Percentiles rank a stretch among this genome's conserved stretches.
These are phyloP conservation scores for Strobilomyces dryophilus DNA, from an alignment of 768 basidiomycete species.

Conservation along the genomic window DNA sequence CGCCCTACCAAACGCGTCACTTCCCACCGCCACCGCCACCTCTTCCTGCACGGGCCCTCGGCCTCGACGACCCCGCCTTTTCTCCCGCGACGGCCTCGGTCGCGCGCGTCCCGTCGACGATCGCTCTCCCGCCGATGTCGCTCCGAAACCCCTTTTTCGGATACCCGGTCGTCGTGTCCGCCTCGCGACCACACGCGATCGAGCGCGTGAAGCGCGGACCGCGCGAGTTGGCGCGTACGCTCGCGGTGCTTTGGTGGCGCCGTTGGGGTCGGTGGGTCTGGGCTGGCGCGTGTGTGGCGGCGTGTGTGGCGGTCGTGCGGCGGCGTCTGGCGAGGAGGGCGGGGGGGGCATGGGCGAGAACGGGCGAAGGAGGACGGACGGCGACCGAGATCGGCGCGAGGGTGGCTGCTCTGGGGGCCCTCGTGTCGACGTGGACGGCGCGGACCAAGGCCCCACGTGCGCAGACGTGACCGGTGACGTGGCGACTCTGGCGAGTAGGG, in stretches of 20 bases:
- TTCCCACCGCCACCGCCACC: slow-evolving; percentile 4
- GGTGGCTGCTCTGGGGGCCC: neutral
- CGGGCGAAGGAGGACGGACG: neutral
- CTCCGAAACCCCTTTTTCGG: slow-evolving; percentile 71
- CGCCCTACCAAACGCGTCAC: slow-evolving; percentile 2
- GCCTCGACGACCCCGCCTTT: neutral
- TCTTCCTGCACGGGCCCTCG: neutral
- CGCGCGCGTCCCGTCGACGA: slow-evolving; percentile 8
- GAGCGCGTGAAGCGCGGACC: slow-evolving; percentile 64
- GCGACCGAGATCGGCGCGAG: neutral
- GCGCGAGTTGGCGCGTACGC: slow-evolving; percentile 61
- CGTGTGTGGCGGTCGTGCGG: slow-evolving; percentile 20
- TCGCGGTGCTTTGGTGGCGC: slow-evolving; percentile 61
- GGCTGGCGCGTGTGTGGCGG: slow-evolving; percentile 31
- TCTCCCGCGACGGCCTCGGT: neutral
- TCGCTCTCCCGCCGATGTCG: slow-evolving; percentile 49
- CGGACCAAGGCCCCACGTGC: neutral
- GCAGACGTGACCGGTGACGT: neutral
- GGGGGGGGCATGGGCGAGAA: neutral
- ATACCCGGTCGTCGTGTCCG: slow-evolving; percentile 47
- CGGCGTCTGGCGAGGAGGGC: neutral
- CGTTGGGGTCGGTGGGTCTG: slow-evolving; percentile 48
- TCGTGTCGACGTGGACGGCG: neutral
- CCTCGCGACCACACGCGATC: slow-evolving; percentile 37
- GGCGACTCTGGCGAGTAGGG: too few relatives aligned